A percentile compares a stretch with the other conserved stretches of the same genome.
These are phyloP conservation scores for Trichosanthes cucumerina DNA, from an alignment of 306 rosid genomes.

Conservation along the genomic window DNA sequence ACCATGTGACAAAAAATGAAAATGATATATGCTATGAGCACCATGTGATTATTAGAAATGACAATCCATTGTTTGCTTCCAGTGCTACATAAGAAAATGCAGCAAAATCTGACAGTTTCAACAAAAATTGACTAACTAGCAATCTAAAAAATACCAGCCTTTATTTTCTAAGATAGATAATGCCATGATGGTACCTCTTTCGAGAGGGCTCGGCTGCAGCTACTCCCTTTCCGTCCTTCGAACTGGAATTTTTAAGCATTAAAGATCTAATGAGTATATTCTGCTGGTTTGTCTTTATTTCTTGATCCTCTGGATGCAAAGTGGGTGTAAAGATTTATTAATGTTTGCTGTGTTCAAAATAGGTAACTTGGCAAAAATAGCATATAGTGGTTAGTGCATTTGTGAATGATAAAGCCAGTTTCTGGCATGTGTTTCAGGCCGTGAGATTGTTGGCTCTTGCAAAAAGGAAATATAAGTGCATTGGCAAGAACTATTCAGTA, in stretches of 20 bases:
- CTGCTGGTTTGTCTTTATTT: slow-evolving; percentile 76
- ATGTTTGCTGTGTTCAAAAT: not conserved
- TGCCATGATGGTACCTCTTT: slow-evolving; percentile 53
- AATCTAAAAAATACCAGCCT: slow-evolving; percentile 5
- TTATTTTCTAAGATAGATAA: slow-evolving; percentile 7
- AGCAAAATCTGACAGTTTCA: not conserved
- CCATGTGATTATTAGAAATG: not conserved
- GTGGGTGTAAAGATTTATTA: not conserved
- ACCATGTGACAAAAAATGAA: no score
- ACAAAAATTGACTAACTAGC: slow-evolving; percentile 4
- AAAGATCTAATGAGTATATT: slow-evolving; percentile 92
- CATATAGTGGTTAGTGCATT: not conserved
- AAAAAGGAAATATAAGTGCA: not conserved
- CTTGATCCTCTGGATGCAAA: slow-evolving; percentile 59
- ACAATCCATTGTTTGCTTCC: not conserved
- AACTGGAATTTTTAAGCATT: slow-evolving; percentile 50
- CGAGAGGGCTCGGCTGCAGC: slow-evolving; percentile 48
- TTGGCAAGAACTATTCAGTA: not conserved
- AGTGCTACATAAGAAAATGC: not conserved
- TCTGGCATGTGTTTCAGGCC: not conserved
- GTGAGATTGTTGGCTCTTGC: not conserved
- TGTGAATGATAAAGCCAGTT: not conserved
- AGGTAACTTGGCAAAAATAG: not conserved
- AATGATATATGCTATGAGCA: not conserved
- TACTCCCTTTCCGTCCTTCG: slow-evolving; percentile 45